Evolutionary conservation across 2,329 filamentous ascomycete genomes (phyloP), one percentile per base, ranked within the genome.

Genomic region (Anthostomella pinea): DNA sequence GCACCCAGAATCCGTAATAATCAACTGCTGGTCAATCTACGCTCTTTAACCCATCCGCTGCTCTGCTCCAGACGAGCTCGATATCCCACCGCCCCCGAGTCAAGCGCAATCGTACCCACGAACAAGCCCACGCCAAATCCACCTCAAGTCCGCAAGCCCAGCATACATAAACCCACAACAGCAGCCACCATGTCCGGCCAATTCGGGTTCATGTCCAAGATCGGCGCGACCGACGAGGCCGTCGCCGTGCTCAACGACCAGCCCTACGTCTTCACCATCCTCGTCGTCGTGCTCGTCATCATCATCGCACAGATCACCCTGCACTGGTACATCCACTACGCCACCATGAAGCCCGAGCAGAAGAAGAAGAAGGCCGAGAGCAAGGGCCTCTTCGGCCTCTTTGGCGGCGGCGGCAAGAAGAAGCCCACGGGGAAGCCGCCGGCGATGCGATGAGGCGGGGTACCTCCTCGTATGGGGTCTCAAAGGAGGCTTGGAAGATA

Each of bases 221-320:
- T 81, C 50, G 77, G 77, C 58, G 77, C 76, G 31, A 79, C 77
- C 13, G 64, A 67, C 22, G 62, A 77, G 56, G 76, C 75, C 48
- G 73, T 81, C 51, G 74, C 73, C 46, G 69, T 72, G 35, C 66
- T 81, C 56, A 79, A 80, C 63, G 75, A 80, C 52, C 77, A 81
- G 59, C 76, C 77, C 15, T 63, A 72, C 43, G 65, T 80, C 35
- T 79, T 80, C 63, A 74, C 68, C 46, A 72, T 73, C 45, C 70
- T 81, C 41, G 45, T 80, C 45, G 57, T 77, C 54, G 73, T 75
- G 41, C 64, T 80, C 38, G 53, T 76, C 52, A 62, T 62, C 41
- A 50, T 79, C 33, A 65, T 65, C 42, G 53, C 70, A 7, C 64
- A 79, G 48, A 58, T 57, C 39, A 51, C 66, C 8, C 59, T 79